Conservation (phyloP, 306 rosid genomes). For the Ziziphus jujuba region DNA sequence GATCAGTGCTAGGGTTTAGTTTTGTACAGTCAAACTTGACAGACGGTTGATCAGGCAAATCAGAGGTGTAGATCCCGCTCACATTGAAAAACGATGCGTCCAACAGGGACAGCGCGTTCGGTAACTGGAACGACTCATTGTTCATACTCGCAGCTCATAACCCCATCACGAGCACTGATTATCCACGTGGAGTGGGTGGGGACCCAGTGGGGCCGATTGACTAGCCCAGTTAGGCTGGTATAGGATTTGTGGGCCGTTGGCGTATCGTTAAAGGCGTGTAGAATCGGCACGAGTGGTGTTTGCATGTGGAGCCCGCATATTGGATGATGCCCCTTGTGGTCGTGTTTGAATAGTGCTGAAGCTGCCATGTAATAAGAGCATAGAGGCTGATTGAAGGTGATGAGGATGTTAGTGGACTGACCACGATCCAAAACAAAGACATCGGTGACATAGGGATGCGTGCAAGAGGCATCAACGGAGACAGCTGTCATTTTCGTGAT, state of each 20-base stretch:
- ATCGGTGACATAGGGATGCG: constrained; percentile 41
- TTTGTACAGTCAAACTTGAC: constrained; percentile 40
- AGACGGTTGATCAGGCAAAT: constrained; percentile 50
- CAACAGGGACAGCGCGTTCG: constrained; percentile 41
- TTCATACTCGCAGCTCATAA: constrained; percentile 62
- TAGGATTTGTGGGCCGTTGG: constrained; percentile 47
- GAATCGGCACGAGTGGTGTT: constrained; percentile 39
- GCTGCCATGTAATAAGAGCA: constrained; percentile 73
- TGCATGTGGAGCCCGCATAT: constrained; percentile 24
- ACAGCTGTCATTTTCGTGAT: constrained; percentile 62
- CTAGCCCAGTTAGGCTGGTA: constrained; percentile 38
- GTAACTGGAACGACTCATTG: constrained; percentile 59
- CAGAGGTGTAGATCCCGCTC: constrained; percentile 42
- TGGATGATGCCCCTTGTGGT: constrained; percentile 41
- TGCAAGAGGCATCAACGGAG: constrained; percentile 63
- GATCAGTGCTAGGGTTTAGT: not conserved
- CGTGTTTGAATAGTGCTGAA: constrained; percentile 6
- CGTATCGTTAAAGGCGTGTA: constrained; percentile 45
- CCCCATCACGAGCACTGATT: constrained; percentile 43
- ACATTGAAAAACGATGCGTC: constrained; percentile 33
- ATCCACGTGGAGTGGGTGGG: constrained; percentile 39
- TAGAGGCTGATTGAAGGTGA: constrained; percentile 31
- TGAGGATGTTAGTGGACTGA: constrained; percentile 57
- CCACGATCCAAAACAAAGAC: constrained; percentile 51
- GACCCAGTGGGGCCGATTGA: constrained; percentile 48